Evolutionary conservation across 2,329 filamentous ascomycete species (phyloP), one percentile per base, ranked within the genome.

Genomic region (Phialophora verrucosa): DNA sequence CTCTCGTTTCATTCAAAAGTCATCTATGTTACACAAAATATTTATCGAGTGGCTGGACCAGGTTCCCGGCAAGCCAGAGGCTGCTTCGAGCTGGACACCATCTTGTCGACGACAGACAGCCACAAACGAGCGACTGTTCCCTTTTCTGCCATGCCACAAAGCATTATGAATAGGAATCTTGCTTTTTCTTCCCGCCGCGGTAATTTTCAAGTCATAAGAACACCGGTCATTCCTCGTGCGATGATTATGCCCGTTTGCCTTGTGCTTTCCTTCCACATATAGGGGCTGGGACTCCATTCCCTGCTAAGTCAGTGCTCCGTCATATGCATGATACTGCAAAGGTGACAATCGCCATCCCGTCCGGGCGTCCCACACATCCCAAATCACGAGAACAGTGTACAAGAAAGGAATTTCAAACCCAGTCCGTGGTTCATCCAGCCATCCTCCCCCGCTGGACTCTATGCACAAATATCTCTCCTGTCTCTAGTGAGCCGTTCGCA

Each of bases 151-250:
- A 50, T 29, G 51, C 31, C 23, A 51, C 62, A 27, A 31, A 63
- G 64, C 59, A 69, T 69, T 66, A 69, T 51, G 25, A 67, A 67
- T 64, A 69, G 35, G 53, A 59, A 17, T 54, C 61, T 61, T 53
- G 59, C 64, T 66, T 67, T 65, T 66, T 63, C 8, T n/a, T 55
- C 55, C 54, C 58, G 27, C 60, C 47, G 27, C 35, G 25, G 27
- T 35, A 44, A 11, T 49, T 14, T 56, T 35, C 42, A 35, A 60
- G 44, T 59, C 66, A 56, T 63, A 50, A 68, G 54, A 67, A 69
- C 67, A 67, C 67, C 67, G 54, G 54, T 69, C 67, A 53, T 69
- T 62, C 57, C 67, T 66, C 67, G 65, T 69, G 64, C 49, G 59
- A 54, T 64, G 62, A 63, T 57, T 64, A 69, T 62, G 57, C 62